These are phyloP conservation scores for Penicillium capsulatum DNA, from an alignment of 2,329 filamentous ascomycete species.

Conservation along the genomic window DNA sequence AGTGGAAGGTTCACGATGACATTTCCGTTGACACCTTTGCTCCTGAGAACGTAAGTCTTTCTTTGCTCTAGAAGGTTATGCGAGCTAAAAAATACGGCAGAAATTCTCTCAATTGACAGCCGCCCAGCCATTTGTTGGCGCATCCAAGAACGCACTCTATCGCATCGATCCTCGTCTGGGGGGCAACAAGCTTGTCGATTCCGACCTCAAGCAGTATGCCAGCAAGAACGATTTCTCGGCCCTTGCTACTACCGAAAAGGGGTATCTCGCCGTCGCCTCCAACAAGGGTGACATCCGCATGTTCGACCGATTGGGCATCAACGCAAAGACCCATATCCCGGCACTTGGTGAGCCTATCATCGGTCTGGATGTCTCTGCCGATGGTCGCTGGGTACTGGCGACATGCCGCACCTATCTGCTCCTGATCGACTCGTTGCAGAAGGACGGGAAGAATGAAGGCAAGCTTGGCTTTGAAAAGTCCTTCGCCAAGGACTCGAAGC, in stretches of 20 bases:
- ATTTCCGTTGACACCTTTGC: slow-evolving; percentile 89
- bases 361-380: slow-evolving; percentile 89
- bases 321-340: slow-evolving; percentile 94
- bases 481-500: slow-evolving; percentile 89
- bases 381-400: slow-evolving; percentile 91
- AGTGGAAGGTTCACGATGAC: slow-evolving; percentile 97
- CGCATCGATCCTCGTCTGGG: slow-evolving; percentile 86
- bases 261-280: slow-evolving; percentile 92
- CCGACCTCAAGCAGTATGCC: slow-evolving; percentile 88
- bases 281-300: slow-evolving; percentile 97
- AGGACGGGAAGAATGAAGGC: slow-evolving; percentile 90
- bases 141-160: slow-evolving; percentile 89
- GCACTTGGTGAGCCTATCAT: slow-evolving; percentile 93
- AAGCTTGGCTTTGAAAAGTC: slow-evolving; percentile 96
- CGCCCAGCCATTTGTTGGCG: slow-evolving; percentile 90
- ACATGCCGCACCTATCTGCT: slow-evolving; percentile 93
- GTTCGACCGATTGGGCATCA: slow-evolving; percentile 93
- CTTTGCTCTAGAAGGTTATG: too few relatives aligned
- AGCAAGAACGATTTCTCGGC: slow-evolving; percentile 98
- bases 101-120: slow-evolving; percentile 98
- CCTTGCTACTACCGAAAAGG: slow-evolving; percentile 89
- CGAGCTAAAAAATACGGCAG: too few relatives aligned
- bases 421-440: slow-evolving; percentile 85
- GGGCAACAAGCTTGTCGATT: slow-evolving; percentile 88
- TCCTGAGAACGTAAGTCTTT: slow-evolving; percentile 69